Percentiles rank a stretch among this genome's conserved stretches.
These are phyloP conservation scores for Podospora sp. DNA, from an alignment of 495 filamentous ascomycete species.

Conservation along the genomic window DNA sequence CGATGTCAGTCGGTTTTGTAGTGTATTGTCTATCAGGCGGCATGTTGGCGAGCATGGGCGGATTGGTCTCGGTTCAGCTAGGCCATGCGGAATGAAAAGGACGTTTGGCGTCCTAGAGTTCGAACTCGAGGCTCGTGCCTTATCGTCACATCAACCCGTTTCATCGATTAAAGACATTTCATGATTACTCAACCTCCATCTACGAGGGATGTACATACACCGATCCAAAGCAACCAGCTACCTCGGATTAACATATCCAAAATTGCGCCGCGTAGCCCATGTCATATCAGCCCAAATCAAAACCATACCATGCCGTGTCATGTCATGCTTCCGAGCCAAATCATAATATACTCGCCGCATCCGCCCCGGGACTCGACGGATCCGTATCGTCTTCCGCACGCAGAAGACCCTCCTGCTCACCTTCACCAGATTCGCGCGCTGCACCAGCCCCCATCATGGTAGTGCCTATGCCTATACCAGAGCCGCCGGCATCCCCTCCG, in stretches of 20 bases:
- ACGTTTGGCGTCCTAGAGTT: too few relatives aligned
- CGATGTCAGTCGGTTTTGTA: neutral
- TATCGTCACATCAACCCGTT: too few relatives aligned
- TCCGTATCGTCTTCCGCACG: slow-evolving; percentile 22
- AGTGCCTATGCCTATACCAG: slow-evolving; percentile 1
- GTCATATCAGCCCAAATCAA: neutral
- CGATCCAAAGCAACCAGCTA: neutral
- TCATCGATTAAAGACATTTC: too few relatives aligned
- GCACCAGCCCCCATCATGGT: slow-evolving; percentile 7
- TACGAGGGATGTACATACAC: too few relatives aligned
- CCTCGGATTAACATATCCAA: neutral
- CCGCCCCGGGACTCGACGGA: slow-evolving; percentile 25
- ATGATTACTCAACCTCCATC: too few relatives aligned
- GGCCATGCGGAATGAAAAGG: too few relatives aligned
- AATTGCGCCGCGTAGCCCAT: too few relatives aligned
- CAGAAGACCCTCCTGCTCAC: slow-evolving; percentile 35
- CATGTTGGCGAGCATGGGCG: too few relatives aligned
- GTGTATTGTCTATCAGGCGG: too few relatives aligned
- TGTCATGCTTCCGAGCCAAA: neutral
- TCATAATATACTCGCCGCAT: slow-evolving; percentile 35
- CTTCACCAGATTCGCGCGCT: slow-evolving; percentile 31
- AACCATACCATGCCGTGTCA: neutral
- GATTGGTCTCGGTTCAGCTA: too few relatives aligned
- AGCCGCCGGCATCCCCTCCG: slow-evolving; percentile 5
- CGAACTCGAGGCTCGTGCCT: too few relatives aligned